A percentile compares a stretch with the other conserved stretches of the same genome.
phyloP scores from a whole-genome alignment of 148 eudicot species.

The Rhododendron vialii region DNA sequence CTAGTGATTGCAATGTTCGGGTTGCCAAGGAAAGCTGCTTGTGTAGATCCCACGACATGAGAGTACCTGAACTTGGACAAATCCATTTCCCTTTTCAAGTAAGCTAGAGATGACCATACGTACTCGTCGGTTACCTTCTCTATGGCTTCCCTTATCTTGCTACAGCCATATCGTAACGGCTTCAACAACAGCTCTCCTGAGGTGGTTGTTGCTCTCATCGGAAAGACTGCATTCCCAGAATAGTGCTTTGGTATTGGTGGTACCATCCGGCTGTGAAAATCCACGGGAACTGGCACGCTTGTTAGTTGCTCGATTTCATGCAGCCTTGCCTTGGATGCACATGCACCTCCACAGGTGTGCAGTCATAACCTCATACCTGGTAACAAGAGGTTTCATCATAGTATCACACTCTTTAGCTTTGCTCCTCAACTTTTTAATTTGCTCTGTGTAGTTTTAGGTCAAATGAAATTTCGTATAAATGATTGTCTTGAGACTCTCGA shows the following conservation, averaged over 20 bases:
- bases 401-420: too few relatives aligned
- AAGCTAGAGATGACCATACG: too few relatives aligned
- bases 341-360: neutral
- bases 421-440: too few relatives aligned
- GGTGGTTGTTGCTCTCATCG: neutral
- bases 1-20: neutral
- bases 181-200: conserved; percentile 29
- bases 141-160: conserved; percentile 29
- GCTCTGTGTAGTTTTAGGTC: neutral
- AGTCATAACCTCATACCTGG: neutral
- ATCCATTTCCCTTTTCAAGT: too few relatives aligned
- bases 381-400: neutral
- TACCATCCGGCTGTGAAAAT: neutral
- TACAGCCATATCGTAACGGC: conserved; percentile 29
- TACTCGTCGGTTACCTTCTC: too few relatives aligned
- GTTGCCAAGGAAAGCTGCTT: conserved; percentile 15
- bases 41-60: neutral
- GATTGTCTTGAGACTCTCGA: too few relatives aligned
- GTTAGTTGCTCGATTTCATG: neutral
- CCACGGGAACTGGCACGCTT: neutral
- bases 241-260: neutral
- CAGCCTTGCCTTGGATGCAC: neutral
- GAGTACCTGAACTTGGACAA: too few relatives aligned
- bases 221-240: neutral
- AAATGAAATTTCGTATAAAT: neutral